Evolutionary conservation across 208 protist genomes (phyloP).

Genomic region (Acanthamoeba quina): DNA sequence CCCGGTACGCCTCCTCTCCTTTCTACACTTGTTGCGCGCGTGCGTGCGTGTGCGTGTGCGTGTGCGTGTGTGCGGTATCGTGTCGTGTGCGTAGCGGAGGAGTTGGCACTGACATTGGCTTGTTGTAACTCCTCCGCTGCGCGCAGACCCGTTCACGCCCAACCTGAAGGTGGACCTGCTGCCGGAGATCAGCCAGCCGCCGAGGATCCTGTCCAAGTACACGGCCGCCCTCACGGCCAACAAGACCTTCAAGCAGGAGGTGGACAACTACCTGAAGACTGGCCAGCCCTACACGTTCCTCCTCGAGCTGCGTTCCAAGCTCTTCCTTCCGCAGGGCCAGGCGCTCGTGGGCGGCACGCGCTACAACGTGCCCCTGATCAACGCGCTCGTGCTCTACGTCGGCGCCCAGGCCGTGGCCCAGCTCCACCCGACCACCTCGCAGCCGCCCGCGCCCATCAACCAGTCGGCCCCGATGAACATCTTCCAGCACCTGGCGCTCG

Average conservation of each 20-base stretch:
- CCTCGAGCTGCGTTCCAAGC: conserved; percentile 90
- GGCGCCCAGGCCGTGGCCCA: conserved; percentile 90
- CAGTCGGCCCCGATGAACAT: conserved; percentile 94
- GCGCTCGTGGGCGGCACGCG: conserved; percentile 87
- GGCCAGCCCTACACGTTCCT: conserved; percentile 93
- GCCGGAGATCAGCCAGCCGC: conserved; percentile 91
- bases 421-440: conserved; percentile 66
- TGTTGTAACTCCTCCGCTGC: not conserved
- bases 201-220: conserved; percentile 88
- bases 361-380: conserved; percentile 96
- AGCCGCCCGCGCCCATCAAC: conserved; percentile 21
- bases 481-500: conserved; percentile 95
- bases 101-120: not conserved
- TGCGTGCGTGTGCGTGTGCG: not conserved
- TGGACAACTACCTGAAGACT: conserved; percentile 94
- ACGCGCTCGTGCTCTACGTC: conserved; percentile 98
- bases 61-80: not conserved
- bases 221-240: conserved; percentile 81
- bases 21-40: too few species aligned
- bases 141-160: conserved; percentile 89
- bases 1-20: conserved; percentile 84
- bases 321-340: conserved; percentile 87
- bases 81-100: too few species aligned
- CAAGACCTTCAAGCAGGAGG: conserved; percentile 90
- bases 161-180: conserved; percentile 94